Base-by-base conservation (phyloP, 805 yeast genomes). In the Zygotorulaspora chibaensis region DNA sequence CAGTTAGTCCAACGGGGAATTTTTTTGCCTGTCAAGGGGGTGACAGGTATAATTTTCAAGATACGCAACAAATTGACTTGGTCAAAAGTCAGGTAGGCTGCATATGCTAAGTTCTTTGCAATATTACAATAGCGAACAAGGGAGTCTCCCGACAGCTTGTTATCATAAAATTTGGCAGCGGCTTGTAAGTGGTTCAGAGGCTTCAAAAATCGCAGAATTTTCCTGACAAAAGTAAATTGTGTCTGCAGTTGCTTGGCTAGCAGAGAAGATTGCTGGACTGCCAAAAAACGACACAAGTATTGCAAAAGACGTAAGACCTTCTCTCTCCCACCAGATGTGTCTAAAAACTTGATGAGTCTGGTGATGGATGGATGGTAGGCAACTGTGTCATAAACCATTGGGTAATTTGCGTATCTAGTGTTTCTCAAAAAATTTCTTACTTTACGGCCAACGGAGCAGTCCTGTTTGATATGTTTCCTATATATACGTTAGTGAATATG, bases 121-220 rank as follows among this genome's bases (percentile, higher is more conserved):
- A 80, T 47, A 30, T 51, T 57, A 30, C 52, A 47, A 34, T 41
- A 36, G 13, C 64, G 54, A 12, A 53, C 72, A 16, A 79, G 72
- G 12, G 80, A 70, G 49, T 70, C 60, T 61, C 81, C 79, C 42
- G 76, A 63, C 37, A 88, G 75, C 70, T 85, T 83, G 66, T 87
- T 81, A 60, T 81, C 86, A 56, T 72, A 76, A 11, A 86, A 76
- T 51, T 76, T 74, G 2, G 84, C 73, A 3, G 90, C 86, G n/a
- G 79, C 75, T 56, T 81, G 80, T 44, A 86, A 60, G 62, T 84
- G 88, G 57, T 74, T 74, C 58, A 90, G 69, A 1, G 95, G 95
- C 68, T 89, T 90, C 52, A 88, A 77, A 59, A 84, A 80, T 59
- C 97, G 79, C 72, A 90, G 69, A 17, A 89, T 82, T 70, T 91